phyloP scores from a whole-genome alignment of 768 basidiomycete species.

The Trametes cingulata region DNA sequence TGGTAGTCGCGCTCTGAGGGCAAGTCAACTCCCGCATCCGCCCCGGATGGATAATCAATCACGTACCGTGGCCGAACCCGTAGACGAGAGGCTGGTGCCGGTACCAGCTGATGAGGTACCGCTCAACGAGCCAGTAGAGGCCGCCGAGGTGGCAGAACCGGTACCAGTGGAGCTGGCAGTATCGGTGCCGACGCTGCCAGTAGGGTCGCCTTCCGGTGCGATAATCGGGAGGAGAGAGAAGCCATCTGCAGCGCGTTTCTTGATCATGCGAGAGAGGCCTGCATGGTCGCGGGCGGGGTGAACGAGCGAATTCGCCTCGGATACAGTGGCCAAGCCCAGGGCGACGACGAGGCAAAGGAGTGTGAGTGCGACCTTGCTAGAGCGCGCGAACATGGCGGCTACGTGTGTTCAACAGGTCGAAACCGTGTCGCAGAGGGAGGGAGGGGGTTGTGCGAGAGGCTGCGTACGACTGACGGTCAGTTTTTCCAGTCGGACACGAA shows the following conservation, averaged over 20 bases:
- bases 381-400: slow-evolving; percentile 49
- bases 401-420: slow-evolving; percentile 23
- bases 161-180: slow-evolving; percentile 11
- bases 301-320: slow-evolving; percentile 47
- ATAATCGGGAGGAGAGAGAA: slow-evolving; percentile 16
- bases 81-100: not conserved
- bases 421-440: slow-evolving; percentile 9
- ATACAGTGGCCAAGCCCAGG: slow-evolving; percentile 47
- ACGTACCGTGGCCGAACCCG: not conserved
- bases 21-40: not conserved
- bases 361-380: slow-evolving; percentile 52
- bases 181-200: slow-evolving; percentile 17
- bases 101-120: not conserved
- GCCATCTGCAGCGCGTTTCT: slow-evolving; percentile 49
- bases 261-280: slow-evolving; percentile 64
- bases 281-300: slow-evolving; percentile 55
- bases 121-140: slow-evolving; percentile 2
- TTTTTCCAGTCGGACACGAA: not conserved
- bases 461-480: slow-evolving; percentile 9
- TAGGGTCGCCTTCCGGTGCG: slow-evolving; percentile 37
- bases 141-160: not conserved
- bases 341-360: slow-evolving; percentile 62
- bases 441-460: slow-evolving; percentile 8
- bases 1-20: not conserved
- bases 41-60: no score